Conservation (phyloP, 129 eudicot genomes). For the Artemisia annua region DNA sequence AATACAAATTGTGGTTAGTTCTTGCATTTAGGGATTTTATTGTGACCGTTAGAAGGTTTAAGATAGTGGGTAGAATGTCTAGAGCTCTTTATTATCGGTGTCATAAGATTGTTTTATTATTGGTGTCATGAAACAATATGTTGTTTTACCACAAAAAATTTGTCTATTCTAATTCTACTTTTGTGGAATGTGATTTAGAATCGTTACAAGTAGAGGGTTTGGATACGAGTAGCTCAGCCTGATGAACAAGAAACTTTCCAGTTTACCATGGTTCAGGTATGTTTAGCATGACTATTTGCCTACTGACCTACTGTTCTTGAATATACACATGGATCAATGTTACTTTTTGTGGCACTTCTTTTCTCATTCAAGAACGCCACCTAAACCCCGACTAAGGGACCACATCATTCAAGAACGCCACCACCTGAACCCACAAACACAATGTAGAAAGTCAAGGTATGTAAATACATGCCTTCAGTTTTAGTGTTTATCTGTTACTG, state of each 20-base stretch:
- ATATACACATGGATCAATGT: too few species aligned
- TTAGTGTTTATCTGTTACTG: too few species aligned
- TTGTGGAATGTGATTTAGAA: conserved; percentile 42
- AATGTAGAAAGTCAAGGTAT: too few species aligned
- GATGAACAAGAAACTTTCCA: conserved; percentile 85
- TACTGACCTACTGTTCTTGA: too few species aligned
- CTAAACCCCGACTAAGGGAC: too few species aligned
- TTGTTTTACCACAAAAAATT: too few species aligned
- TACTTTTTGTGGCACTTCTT: too few species aligned
- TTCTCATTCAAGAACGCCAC: too few species aligned
- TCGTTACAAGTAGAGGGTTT: conserved; percentile 75
- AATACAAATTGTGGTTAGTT: not conserved
- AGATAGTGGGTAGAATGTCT: not conserved
- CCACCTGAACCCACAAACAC: too few species aligned
- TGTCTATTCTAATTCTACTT: not conserved
- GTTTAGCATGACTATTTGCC: not conserved
- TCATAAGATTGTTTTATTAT: not conserved
- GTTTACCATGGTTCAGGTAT: conserved; percentile 90
- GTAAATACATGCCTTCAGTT: too few species aligned
- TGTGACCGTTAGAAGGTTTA: not conserved
- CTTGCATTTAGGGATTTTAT: not conserved
- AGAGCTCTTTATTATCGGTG: not conserved
- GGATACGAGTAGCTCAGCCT: conserved; percentile 87
- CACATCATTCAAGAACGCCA: too few species aligned
- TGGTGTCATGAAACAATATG: conserved; percentile 18